These are phyloP conservation scores for Sporothrix phasma DNA, from an alignment of 2,329 filamentous ascomycete species.

Conservation along the genomic window DNA sequence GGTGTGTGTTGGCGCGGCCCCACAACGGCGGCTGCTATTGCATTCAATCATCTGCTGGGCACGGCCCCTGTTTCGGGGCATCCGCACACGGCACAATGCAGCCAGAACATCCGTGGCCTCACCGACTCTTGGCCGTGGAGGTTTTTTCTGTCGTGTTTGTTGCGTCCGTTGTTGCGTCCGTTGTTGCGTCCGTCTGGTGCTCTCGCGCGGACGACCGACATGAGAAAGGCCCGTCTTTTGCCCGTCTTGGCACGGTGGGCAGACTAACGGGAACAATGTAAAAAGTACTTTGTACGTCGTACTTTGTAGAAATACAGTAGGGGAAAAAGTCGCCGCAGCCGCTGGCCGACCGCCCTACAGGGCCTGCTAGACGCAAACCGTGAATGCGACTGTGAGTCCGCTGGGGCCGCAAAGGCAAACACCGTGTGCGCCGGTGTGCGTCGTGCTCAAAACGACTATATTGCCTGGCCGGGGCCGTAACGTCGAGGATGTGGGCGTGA, in stretches of 20 bases:
- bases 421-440: neutral
- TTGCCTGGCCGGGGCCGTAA: neutral
- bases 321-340: neutral
- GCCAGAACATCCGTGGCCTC: neutral
- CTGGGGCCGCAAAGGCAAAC: neutral
- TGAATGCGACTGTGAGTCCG: neutral
- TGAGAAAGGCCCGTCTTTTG: neutral
- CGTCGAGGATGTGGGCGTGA: neutral
- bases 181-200: neutral
- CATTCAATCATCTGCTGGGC: neutral
- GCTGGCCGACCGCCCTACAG: neutral
- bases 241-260: neutral
- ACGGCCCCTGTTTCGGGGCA: too few relatives aligned
- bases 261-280: neutral
- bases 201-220: neutral
- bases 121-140: too few relatives aligned
- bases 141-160: neutral
- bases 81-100: neutral
- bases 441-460: conserved; percentile 1
- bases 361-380: neutral
- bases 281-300: too few relatives aligned
- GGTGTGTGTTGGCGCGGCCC: neutral
- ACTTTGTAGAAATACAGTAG: neutral
- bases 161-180: neutral
- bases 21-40: neutral